phyloP scores from a whole-genome alignment of 768 basidiomycete species.

The Boletus sp. region DNA sequence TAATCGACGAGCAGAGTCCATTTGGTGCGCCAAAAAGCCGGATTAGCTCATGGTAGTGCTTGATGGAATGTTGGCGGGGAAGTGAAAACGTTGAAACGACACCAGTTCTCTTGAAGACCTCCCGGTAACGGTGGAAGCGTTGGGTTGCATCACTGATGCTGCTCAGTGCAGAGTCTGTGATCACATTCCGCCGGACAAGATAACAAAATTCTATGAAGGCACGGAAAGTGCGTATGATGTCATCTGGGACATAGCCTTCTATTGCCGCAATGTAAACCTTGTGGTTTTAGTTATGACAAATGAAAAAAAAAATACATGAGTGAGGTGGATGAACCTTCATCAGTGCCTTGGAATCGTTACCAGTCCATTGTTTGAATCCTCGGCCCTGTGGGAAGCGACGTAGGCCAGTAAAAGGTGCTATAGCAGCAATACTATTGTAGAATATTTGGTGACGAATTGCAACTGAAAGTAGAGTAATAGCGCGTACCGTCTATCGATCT shows the following conservation, averaged over 20 bases:
- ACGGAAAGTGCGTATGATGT: slow-evolving; percentile 10
- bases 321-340: slow-evolving; percentile 35
- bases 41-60: slow-evolving; percentile 31
- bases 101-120: slow-evolving; percentile 14
- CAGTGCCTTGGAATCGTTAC: slow-evolving; percentile 37
- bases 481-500: slow-evolving; percentile 31
- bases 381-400: slow-evolving; percentile 31
- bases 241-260: slow-evolving; percentile 18
- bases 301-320: not conserved
- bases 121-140: slow-evolving; percentile 23
- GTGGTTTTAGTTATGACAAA: not conserved
- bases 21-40: slow-evolving; percentile 32
- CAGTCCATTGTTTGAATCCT: slow-evolving; percentile 39
- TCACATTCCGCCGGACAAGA: not conserved
- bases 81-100: slow-evolving; percentile 24
- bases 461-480: not conserved
- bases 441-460: not conserved
- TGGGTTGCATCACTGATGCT: not conserved
- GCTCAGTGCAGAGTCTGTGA: not conserved
- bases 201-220: not conserved
- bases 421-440: slow-evolving; percentile 26
- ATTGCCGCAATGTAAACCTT: slow-evolving; percentile 33
- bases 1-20: slow-evolving; percentile 38
- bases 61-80: slow-evolving; percentile 34
- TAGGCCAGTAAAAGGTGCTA: slow-evolving; percentile 27